Base-by-base conservation (phyloP, 345 rosid species). In the Bretschneidera sinensis region DNA sequence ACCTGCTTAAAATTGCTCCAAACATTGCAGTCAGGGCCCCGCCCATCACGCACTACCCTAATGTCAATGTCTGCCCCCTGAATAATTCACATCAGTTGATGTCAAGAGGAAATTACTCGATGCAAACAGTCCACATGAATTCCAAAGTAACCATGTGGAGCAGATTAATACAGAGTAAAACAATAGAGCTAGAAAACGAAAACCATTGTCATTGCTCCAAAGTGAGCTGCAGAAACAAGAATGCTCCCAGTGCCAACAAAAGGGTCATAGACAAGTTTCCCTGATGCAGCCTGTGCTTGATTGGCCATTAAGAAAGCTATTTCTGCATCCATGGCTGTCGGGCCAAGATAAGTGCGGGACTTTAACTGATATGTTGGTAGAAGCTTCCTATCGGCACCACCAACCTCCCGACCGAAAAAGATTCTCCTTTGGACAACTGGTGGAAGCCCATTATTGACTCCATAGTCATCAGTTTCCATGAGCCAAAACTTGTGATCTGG, bases 1-100 rank as follows among this genome's bases (percentile, higher is more conserved):
- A 90, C 99, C 97, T 94, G 99, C 78, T 90, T 88, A 79, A 94
- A 94, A 73, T 94, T 94, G 77, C 96, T 94, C 97, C 99, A 94
- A 39, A 94, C 91, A 75, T 94, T 90, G 74, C 92, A 83, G 50
- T 90, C 83, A 35, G 99, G 97, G 43, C 97, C 96, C 64, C 88
- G 96, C n/a, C 99, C 99, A 76, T 88, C 96, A 55, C 92, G 96
- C 14, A 90, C 95, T 28, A 91, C 97, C 70, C 99, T 79, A 34
- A 94, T 90, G 75, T 94, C 97, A 9, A 94, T 94, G 62, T 90
- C 96, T 68, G 99, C 96, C 67, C 99, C 99, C 97, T 94, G 76
- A 75, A 64, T 0, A 49, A 64, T 63, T 62, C 61, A 43, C 17
- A 45, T 64, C 43, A 61, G 65, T 57, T 65, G 51, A 60, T 51